Percentiles rank a stretch among this genome's conserved stretches.
These are phyloP conservation scores for Pythium rishiriense DNA, from an alignment of 352 stramenopile genomes.

Conservation along the genomic window DNA sequence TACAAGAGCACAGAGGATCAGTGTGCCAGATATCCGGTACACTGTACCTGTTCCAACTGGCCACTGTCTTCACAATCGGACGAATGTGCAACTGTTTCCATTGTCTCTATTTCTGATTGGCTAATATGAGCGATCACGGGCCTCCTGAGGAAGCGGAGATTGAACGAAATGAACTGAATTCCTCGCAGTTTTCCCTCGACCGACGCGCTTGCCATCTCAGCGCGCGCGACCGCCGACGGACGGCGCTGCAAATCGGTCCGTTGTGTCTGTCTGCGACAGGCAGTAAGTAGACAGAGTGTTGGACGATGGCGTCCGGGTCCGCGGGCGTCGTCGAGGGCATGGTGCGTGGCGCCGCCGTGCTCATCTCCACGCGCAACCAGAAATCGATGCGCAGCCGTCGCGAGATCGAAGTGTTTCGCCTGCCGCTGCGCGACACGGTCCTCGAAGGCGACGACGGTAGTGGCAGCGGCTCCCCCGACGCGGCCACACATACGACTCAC, in stretches of 20 bases:
- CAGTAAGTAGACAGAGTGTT: not conserved
- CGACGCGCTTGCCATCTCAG: not conserved
- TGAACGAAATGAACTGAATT: constrained; percentile 1
- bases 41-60: constrained; percentile 9
- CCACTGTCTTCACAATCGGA: constrained; percentile 11
- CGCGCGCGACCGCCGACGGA: too few relatives aligned
- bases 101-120: constrained; percentile 20
- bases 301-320: not conserved
- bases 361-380: constrained; percentile 1
- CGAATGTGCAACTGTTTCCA: not conserved
- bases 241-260: too few relatives aligned
- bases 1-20: too few relatives aligned
- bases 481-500: not conserved
- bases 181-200: not conserved
- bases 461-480: not conserved
- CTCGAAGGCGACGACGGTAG: constrained; percentile 51
- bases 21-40: too few relatives aligned
- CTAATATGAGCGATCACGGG: constrained; percentile 1
- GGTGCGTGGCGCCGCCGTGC: constrained; percentile 6
- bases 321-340: not conserved
- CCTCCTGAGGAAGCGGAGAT: not conserved
- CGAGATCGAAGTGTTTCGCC: constrained; percentile 65
- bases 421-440: constrained; percentile 64
- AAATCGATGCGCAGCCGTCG: constrained; percentile 19
- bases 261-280: not conserved